Evolutionary conservation across 495 filamentous ascomycete genomes (phyloP), one percentile per base, ranked within the genome.

Genomic region (Annulohypoxylon bovei): DNA sequence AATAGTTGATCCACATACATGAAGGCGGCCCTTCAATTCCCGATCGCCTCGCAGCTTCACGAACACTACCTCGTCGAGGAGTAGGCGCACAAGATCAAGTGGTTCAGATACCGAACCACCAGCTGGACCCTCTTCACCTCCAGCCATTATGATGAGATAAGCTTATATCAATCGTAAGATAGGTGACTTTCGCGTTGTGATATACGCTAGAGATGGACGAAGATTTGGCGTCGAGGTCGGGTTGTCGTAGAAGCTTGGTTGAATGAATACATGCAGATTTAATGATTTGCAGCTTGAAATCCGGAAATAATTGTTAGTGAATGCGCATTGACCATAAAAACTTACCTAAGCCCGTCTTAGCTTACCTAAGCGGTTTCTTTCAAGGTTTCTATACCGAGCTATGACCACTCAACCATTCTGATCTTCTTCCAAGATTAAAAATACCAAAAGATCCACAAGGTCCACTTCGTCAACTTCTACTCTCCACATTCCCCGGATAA

Each of bases 21-120:
- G 95, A 75, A 99, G 85, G 58, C 93, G 88, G 58, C 95, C 95
- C 83, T 97, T 95, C 64, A 99, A 85, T 79, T 99, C 96, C 52
- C 95, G 89, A 79, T 98, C 95, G 60, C 95, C 95, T 71, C 95
- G 86, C 32, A 99, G 83, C 86, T 97, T 98, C 67, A 99, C 95
- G 80, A 97, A 97, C 27, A 99, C 95, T 47, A 94, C 88, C 78
- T 99, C 96, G 77, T 97, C 94, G 14, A 99, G 85, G 65, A 92
- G 93, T 50, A 99, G 87, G 54, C 93, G 92, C 62, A 99, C 95
- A 14, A 99, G 88, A 78, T 98, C 96, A 67, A 99, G 90, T 49
- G 94, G 94, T 80, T 97, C 94, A 2, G 92, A 89, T 37, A 93
- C 91, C 53, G 91, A 73, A 59, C 73, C 75, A 4, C 42, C 59